Conservation (phyloP, 1,284 basidiomycete species). For the Anthracocystis setariae region DNA sequence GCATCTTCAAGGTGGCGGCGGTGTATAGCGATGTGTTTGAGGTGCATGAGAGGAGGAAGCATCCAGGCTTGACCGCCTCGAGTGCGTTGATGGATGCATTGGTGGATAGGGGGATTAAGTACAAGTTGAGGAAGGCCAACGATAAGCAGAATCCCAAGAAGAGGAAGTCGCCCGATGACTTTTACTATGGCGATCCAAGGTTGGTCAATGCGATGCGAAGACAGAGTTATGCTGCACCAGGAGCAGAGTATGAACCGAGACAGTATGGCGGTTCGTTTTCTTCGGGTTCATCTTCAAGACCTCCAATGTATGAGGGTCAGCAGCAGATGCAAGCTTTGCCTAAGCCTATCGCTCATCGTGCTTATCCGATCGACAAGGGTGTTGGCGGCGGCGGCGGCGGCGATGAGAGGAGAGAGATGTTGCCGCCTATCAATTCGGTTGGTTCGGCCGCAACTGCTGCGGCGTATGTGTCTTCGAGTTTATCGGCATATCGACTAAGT, state of each 20-base stretch:
- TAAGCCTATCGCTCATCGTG: slow-evolving; percentile 11
- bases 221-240: slow-evolving; percentile 21
- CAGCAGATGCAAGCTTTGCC: background rate
- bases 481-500: slow-evolving; percentile 4
- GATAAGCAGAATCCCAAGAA: slow-evolving; percentile 36
- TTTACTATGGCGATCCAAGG: slow-evolving; percentile 32
- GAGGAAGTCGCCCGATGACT: slow-evolving; percentile 40
- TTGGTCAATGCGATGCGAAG: slow-evolving; percentile 9
- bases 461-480: background rate
- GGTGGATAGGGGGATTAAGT: slow-evolving; percentile 45
- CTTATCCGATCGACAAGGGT: slow-evolving; percentile 5
- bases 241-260: slow-evolving; percentile 23
- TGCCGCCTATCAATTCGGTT: slow-evolving; percentile 10
- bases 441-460: background rate
- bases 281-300: slow-evolving; percentile 1
- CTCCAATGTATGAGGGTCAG: slow-evolving; percentile 7
- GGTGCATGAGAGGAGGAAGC: slow-evolving; percentile 42
- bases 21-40: slow-evolving; percentile 46
- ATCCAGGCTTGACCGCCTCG: slow-evolving; percentile 27
- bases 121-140: slow-evolving; percentile 41
- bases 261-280: background rate
- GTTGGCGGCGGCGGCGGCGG: background rate
- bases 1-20: slow-evolving; percentile 32
- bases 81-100: slow-evolving; percentile 41
- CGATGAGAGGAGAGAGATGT: slow-evolving; percentile 9